These are phyloP conservation scores for Nigrograna mackinnonii DNA, from an alignment of 2,329 filamentous ascomycete species.

Conservation along the genomic window DNA sequence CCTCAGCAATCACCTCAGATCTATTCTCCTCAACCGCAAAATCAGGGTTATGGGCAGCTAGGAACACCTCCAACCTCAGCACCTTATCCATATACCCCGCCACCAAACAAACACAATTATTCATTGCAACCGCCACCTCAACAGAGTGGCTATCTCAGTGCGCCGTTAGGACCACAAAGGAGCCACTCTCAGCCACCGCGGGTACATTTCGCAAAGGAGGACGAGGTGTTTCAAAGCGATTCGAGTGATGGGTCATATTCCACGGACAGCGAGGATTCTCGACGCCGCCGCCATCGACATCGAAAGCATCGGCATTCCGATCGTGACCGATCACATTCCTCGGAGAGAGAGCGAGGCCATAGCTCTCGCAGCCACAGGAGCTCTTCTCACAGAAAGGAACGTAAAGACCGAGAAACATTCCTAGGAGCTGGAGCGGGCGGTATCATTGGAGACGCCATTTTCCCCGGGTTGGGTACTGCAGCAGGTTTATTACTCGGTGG, in stretches of 20 bases:
- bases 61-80: slow-evolving; percentile 6
- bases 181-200: slow-evolving; percentile 37
- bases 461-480: slow-evolving; percentile 47
- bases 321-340: slow-evolving; percentile 8
- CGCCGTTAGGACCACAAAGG: slow-evolving; percentile 26
- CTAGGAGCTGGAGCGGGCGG: slow-evolving; percentile 50
- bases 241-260: slow-evolving; percentile 7
- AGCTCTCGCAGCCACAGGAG: slow-evolving; percentile 2
- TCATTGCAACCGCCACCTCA: slow-evolving; percentile 9
- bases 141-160: slow-evolving; percentile 24
- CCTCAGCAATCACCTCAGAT: slow-evolving; percentile 17
- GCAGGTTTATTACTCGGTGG: slow-evolving; percentile 46
- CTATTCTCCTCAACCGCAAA: slow-evolving; percentile 25
- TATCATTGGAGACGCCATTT: slow-evolving; percentile 48
- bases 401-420: slow-evolving; percentile 44
- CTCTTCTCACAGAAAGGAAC: slow-evolving; percentile 13
- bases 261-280: slow-evolving; percentile 21
- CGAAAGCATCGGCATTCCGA: slow-evolving; percentile 14
- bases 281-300: slow-evolving; percentile 16
- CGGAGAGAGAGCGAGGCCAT: slow-evolving; percentile 7
- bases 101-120: slow-evolving; percentile 13
- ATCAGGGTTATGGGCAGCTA: slow-evolving; percentile 4
- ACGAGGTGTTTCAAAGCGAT: slow-evolving; percentile 21
- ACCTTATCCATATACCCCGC: slow-evolving; percentile 22
- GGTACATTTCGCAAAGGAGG: slow-evolving; percentile 32